Conservation (phyloP, 306 rosid species). For the Gastrolobium bilobum region DNA sequence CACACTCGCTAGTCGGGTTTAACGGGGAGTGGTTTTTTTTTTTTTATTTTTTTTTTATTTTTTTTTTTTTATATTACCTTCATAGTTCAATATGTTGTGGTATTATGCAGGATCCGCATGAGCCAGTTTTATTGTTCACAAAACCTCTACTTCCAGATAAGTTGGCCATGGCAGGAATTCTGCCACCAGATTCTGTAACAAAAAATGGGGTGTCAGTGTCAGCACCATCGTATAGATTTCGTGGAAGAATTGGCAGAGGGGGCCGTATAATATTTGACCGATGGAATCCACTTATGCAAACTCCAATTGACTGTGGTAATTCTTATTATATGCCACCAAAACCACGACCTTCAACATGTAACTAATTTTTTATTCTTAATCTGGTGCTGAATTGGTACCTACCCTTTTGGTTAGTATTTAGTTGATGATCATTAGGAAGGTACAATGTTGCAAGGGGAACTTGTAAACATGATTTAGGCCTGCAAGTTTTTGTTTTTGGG, state of each 20-base stretch:
- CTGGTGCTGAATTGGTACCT: slow-evolving; percentile 50
- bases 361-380: slow-evolving; percentile 54
- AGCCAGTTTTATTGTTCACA: slow-evolving; percentile 89
- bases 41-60: too few species aligned
- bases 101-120: slow-evolving; percentile 91
- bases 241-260: slow-evolving; percentile 94
- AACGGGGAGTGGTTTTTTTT: too few species aligned
- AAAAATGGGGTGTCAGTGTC: slow-evolving; percentile 61
- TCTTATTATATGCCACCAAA: slow-evolving; percentile 85
- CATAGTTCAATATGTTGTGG: slow-evolving; percentile 23
- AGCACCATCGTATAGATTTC: slow-evolving; percentile 65
- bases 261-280: slow-evolving; percentile 94
- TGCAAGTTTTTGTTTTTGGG: slow-evolving; percentile 42
- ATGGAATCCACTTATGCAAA: slow-evolving; percentile 90
- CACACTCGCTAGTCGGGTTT: too few species aligned
- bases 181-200: slow-evolving; percentile 71
- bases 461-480: slow-evolving; percentile 52
- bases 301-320: slow-evolving; percentile 82
- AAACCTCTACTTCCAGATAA: slow-evolving; percentile 92
- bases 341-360: slow-evolving; percentile 71
- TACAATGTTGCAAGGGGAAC: slow-evolving; percentile 47
- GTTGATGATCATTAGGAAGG: slow-evolving; percentile 55
- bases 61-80: background rate
- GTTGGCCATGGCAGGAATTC: slow-evolving; percentile 84
- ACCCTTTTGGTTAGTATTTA: slow-evolving; percentile 48